Percentiles rank a stretch among this genome's conserved stretches.
Evolutionary conservation across 495 filamentous ascomycete species (phyloP).

Genomic region (Copromyces sp.): DNA sequence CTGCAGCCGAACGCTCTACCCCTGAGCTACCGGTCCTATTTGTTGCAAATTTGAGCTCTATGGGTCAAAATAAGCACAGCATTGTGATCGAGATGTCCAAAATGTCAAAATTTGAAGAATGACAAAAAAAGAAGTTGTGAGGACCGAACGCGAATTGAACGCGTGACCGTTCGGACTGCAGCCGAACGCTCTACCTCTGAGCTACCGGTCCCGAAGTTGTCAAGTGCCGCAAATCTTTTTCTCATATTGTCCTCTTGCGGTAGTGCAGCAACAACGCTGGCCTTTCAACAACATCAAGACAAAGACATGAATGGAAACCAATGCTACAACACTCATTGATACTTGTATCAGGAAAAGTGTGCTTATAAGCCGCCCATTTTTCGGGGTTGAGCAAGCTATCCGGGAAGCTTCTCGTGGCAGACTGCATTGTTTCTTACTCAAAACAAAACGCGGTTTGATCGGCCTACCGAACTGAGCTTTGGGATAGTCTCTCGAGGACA

Average conservation of each 20-base stretch:
- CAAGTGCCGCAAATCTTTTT: background rate
- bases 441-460: background rate
- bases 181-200: background rate
- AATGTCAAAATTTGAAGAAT: background rate
- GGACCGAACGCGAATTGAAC: background rate
- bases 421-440: background rate
- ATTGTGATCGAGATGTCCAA: background rate
- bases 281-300: background rate
- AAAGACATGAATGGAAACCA: background rate
- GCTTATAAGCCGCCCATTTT: background rate
- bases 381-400: fast-evolving
- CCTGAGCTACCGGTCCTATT: background rate
- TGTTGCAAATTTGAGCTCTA: background rate
- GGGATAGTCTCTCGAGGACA: background rate
- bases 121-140: background rate
- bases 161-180: background rate
- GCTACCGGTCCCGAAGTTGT: background rate
- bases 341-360: background rate
- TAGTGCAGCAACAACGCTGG: background rate
- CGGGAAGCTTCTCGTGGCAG: background rate
- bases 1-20: too few species aligned
- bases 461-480: background rate
- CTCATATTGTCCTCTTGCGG: too few species aligned
- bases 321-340: background rate
- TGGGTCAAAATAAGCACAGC: background rate